Evolutionary conservation across 176 grass and related monocot species (phyloP), one percentile per base, ranked within the genome.

Genomic region (Oryza glaberrima): DNA sequence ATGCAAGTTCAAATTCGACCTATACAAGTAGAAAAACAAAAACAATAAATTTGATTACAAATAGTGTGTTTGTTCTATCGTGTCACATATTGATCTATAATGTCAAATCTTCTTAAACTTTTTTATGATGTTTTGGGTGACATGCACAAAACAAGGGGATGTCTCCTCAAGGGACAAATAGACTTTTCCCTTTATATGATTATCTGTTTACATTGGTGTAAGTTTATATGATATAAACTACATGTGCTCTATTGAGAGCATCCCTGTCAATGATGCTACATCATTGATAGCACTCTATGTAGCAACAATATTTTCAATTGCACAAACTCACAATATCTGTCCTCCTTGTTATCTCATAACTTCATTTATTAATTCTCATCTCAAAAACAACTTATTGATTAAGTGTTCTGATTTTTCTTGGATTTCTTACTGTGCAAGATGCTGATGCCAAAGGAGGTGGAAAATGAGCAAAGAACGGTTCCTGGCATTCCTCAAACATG

Each of bases 391-490:
- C 1, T 77, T 64, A 43, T 19, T 82, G 36, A 60, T 25, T 48
- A 26, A 16, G 16, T 22, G 23, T 88, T 66, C 30, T 66, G 40
- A 41, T 41, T 41, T 7, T 41, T 41, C 40, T 41, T 41, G 40
- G 17, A 88, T 79, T 67, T 67, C 36, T 43, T 10, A 5, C 56
- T 43, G 78, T 17, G 17, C 26, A 19, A 84, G 81, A 26, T 67
- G 7, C 4, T 79, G 46, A 65, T 0, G 45, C 23, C 81, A 73
- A 66, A 9, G 10, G 19, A 30, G 4, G 35, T 60, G 46, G 23
- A 68, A 9, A 60, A 32, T 67, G 58, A 79, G 35, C 58, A 84
- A 73, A 78, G 35, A 72, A 73, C 51, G 67, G 30, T 73, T 66
- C 32, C 32, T 67, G 51, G 6, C 49, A 6, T 77, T 82, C 52